Conservation (phyloP, 345 rosid genomes). For the Populus deltoides region DNA sequence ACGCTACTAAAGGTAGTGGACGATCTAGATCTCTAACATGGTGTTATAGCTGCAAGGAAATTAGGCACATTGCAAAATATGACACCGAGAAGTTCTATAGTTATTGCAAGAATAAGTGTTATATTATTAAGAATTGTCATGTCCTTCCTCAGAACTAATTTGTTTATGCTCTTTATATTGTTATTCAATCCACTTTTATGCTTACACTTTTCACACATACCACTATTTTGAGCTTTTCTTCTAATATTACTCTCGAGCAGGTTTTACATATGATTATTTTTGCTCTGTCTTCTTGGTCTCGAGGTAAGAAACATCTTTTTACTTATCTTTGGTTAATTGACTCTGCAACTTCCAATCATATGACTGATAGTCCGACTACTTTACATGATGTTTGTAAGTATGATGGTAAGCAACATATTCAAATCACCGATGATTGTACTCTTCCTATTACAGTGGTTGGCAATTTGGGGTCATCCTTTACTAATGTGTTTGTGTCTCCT, state of each 20-base stretch:
- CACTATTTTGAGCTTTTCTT: background rate
- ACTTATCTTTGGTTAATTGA: background rate
- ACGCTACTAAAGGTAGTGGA: background rate
- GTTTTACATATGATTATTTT: too few relatives aligned
- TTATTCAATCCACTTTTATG: background rate
- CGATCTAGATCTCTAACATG: background rate
- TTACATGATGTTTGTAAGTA: background rate
- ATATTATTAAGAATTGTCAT: too few relatives aligned
- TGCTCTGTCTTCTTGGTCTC: background rate
- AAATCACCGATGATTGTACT: background rate
- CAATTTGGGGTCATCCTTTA: background rate
- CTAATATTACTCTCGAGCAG: background rate
- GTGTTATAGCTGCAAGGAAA: background rate
- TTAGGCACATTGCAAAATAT: too few relatives aligned
- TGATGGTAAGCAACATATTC: background rate
- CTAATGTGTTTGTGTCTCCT: background rate
- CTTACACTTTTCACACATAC: background rate
- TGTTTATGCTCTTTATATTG: background rate
- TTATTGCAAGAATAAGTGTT: too few relatives aligned
- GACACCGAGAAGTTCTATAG: too few relatives aligned
- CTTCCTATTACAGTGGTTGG: background rate
- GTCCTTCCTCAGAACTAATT: too few relatives aligned
- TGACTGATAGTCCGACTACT: too few relatives aligned
- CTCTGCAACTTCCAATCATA: too few relatives aligned
- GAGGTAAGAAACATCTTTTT: background rate